Percentiles rank a stretch among this genome's conserved stretches.
These are phyloP conservation scores for Aspergillus cavernicola DNA, from an alignment of 495 filamentous ascomycete species.

Conservation along the genomic window DNA sequence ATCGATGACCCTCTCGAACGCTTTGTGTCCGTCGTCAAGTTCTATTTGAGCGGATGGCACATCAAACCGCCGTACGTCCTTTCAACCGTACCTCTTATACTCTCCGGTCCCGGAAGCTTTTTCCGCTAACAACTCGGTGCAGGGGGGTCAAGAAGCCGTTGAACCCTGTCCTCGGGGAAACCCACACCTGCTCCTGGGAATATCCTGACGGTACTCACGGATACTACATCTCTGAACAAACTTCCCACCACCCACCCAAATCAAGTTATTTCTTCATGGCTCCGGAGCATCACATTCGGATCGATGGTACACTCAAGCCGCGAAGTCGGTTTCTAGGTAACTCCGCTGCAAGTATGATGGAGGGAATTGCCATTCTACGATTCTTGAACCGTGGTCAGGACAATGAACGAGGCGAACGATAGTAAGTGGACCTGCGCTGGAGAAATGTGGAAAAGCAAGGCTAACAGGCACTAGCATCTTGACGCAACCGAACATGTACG, in stretches of 20 bases:
- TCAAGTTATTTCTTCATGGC: conserved; percentile 99
- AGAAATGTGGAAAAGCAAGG: not conserved
- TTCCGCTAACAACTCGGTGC: conserved; percentile 18
- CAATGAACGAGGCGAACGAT: conserved; percentile 69
- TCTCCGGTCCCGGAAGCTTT: not conserved
- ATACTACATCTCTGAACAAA: conserved; percentile 95
- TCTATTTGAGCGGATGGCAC: conserved; percentile 98
- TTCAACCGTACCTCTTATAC: conserved; percentile 3
- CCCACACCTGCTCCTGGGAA: conserved; percentile 94
- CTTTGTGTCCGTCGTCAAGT: conserved; percentile 93
- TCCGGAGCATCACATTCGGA: conserved; percentile 88
- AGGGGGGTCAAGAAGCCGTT: conserved; percentile 98
- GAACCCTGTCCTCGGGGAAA: conserved; percentile 95
- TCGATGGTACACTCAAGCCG: conserved; percentile 95
- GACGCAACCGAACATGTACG: conserved; percentile 99
- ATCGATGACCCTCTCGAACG: conserved; percentile 88
- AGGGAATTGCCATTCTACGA: conserved; percentile 83
- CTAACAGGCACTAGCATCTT: conserved; percentile 56
- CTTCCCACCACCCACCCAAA: conserved; percentile 96
- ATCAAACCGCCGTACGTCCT: conserved; percentile 87
- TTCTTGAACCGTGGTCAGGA: conserved; percentile 71
- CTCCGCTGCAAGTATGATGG: conserved; percentile 97
- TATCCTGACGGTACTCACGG: conserved; percentile 80
- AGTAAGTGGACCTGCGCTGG: conserved; percentile 57
- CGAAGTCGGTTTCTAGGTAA: conserved; percentile 95